phyloP scores from a whole-genome alignment of 2,329 filamentous ascomycete species.

The Claviceps lovelessii region DNA sequence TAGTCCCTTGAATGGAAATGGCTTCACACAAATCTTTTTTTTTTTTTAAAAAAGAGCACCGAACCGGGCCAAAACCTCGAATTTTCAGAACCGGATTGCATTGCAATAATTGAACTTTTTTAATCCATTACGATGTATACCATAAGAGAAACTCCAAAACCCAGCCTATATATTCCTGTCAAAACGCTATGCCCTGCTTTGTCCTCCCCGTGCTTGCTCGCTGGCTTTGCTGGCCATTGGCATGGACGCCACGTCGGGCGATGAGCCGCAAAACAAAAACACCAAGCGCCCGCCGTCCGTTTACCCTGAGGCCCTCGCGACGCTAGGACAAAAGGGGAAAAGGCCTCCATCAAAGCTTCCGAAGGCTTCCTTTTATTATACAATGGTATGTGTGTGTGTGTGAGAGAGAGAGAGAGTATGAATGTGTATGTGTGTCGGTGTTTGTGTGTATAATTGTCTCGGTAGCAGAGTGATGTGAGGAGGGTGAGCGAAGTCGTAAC shows the following conservation, averaged over 20 bases:
- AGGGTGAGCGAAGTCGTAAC: not conserved
- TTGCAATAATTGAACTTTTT: constrained; percentile 9
- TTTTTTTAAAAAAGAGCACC: too few relatives aligned
- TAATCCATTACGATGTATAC: constrained; percentile 22
- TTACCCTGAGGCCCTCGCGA: not conserved
- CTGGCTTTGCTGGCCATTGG: not conserved
- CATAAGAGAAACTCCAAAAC: constrained; percentile 18
- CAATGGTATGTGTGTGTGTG: not conserved
- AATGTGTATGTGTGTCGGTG: too few relatives aligned
- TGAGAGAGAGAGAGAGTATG: too few relatives aligned
- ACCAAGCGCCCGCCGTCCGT: not conserved
- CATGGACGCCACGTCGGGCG: not conserved
- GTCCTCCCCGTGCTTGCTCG: constrained; percentile 1
- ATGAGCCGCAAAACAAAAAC: not conserved
- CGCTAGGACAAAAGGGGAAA: not conserved
- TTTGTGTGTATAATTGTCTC: not conserved
- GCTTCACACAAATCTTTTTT: too few relatives aligned
- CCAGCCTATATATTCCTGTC: constrained; percentile 7
- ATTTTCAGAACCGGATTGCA: not conserved
- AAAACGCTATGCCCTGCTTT: constrained; percentile 4
- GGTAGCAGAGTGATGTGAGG: not conserved
- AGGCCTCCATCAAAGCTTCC: not conserved
- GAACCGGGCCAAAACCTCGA: too few relatives aligned
- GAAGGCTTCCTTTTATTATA: constrained; percentile 1
- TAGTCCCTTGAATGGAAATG: not conserved